phyloP scores from a whole-genome alignment of 176 grass and related monocot species.

The Oryza nivara region DNA sequence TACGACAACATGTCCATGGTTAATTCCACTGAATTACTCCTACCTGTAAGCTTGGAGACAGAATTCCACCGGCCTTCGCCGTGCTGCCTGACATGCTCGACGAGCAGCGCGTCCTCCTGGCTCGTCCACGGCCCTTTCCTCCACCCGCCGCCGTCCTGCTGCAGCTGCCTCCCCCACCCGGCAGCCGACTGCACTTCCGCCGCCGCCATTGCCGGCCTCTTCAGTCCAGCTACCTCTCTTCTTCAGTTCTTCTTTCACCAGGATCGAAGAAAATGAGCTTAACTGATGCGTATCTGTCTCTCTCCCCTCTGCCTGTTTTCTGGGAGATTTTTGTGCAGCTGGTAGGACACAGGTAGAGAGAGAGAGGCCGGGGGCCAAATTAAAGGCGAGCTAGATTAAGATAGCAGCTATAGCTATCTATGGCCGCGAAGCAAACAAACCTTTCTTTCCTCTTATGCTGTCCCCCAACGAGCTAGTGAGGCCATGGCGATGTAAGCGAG shows the following conservation, averaged over 20 bases:
- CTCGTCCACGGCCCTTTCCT: constrained; percentile 94
- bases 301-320: background rate
- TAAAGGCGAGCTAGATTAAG: constrained; percentile 12
- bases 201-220: constrained; percentile 36
- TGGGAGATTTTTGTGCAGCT: constrained; percentile 19
- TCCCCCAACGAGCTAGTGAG: constrained; percentile 41
- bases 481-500: constrained; percentile 18
- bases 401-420: constrained; percentile 25
- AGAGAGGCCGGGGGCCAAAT: too few species aligned
- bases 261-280: background rate
- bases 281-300: background rate
- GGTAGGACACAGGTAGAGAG: background rate
- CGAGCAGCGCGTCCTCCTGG: constrained; percentile 81
- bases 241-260: background rate
- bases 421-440: background rate
- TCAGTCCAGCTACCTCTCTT: constrained; percentile 6
- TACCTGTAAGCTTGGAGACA: constrained; percentile 84
- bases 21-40: background rate
- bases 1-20: background rate
- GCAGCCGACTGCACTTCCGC: constrained; percentile 28
- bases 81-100: constrained; percentile 76
- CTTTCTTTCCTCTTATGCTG: constrained; percentile 39
- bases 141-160: constrained; percentile 56
- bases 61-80: constrained; percentile 96
- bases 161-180: constrained; percentile 43